These are phyloP conservation scores for Acanthamoeba culbertsoni DNA, from an alignment of 208 protist genomes.

Conservation along the genomic window DNA sequence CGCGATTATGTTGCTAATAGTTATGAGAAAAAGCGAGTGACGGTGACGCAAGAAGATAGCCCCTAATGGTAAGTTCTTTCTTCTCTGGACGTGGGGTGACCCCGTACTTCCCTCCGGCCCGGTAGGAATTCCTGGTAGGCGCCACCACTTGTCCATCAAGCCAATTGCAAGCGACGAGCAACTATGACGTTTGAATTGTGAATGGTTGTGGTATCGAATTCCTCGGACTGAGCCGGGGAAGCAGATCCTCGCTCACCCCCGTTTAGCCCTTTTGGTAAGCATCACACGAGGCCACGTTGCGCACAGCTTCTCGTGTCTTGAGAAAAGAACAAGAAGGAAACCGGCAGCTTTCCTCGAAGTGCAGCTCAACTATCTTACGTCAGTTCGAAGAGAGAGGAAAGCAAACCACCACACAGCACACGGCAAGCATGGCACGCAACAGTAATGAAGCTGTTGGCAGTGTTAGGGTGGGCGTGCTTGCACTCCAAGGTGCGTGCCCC, in stretches of 20 bases:
- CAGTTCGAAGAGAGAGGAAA: too few relatives aligned
- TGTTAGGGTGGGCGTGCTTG: slow-evolving; percentile 63
- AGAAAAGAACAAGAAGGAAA: background rate
- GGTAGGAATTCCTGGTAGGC: background rate
- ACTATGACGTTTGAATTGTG: too few relatives aligned
- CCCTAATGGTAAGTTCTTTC: background rate
- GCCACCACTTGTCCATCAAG: too few relatives aligned
- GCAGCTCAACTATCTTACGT: background rate
- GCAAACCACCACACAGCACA: background rate
- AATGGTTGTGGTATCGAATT: too few relatives aligned
- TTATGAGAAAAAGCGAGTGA: background rate
- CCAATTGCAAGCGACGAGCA: too few relatives aligned
- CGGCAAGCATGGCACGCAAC: background rate
- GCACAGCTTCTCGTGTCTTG: too few relatives aligned
- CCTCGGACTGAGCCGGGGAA: background rate
- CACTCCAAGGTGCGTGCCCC: slow-evolving; percentile 65
- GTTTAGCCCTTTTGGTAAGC: background rate
- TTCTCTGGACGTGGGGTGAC: too few relatives aligned
- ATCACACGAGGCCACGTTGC: background rate
- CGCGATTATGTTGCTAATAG: background rate
- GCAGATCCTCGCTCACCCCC: background rate
- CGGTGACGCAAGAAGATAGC: background rate
- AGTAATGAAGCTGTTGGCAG: background rate
- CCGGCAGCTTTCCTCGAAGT: background rate
- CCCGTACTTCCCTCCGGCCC: background rate